Evolutionary conservation across 495 filamentous ascomycete species (phyloP).

Genomic region (Penicillium arizonense): DNA sequence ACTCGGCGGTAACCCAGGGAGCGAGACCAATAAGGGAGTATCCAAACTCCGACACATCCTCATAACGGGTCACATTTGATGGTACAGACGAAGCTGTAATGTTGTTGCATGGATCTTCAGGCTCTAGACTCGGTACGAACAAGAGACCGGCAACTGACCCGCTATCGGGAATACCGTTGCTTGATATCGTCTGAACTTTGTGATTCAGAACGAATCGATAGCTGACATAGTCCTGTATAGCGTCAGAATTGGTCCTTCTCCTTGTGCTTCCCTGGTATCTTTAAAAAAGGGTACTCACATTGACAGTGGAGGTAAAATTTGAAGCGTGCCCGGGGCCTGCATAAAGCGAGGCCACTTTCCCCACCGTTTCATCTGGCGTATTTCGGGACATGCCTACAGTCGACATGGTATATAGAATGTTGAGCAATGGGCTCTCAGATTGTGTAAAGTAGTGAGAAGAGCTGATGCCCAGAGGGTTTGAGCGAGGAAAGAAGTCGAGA

Average conservation of each 20-base stretch:
- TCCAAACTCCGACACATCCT: slow-evolving; percentile 57
- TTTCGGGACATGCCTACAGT: slow-evolving; percentile 13
- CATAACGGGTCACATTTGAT: slow-evolving; percentile 66
- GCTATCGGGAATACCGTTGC: slow-evolving; percentile 52
- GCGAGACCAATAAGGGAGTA: slow-evolving; percentile 74
- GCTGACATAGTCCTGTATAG: slow-evolving; percentile 55
- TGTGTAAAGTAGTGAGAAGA: not conserved
- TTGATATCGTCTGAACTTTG: slow-evolving; percentile 70
- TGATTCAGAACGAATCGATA: slow-evolving; percentile 59
- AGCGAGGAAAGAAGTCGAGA: no score
- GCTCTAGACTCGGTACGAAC: slow-evolving; percentile 71
- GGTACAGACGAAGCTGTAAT: slow-evolving; percentile 60
- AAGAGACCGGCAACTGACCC: slow-evolving; percentile 69
- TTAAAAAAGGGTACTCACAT: slow-evolving; percentile 23
- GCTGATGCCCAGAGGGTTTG: not conserved
- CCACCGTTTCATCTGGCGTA: slow-evolving; percentile 23
- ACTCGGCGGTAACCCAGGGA: slow-evolving; percentile 77
- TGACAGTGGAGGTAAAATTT: slow-evolving; percentile 33
- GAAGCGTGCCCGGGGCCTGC: slow-evolving; percentile 35
- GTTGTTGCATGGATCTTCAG: slow-evolving; percentile 57
- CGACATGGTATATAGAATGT: not conserved
- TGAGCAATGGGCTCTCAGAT: not conserved
- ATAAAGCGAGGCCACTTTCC: slow-evolving; percentile 41
- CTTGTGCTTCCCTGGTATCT: not conserved
- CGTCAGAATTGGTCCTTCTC: slow-evolving; percentile 1